Evolutionary conservation across 2,329 filamentous ascomycete species (phyloP).

Genomic region (Beauveria brongniartii): DNA sequence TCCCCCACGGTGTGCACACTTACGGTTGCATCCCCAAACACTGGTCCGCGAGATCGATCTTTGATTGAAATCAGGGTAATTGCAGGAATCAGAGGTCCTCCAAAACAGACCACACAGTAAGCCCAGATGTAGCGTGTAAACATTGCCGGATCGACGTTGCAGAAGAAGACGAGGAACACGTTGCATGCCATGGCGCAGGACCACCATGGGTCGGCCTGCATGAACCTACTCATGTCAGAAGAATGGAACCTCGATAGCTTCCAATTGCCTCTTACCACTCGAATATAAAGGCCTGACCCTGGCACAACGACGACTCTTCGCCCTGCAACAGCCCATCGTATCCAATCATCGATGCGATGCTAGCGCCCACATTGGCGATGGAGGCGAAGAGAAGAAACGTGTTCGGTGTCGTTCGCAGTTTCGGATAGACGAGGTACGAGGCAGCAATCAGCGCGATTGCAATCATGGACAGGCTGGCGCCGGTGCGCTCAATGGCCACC

Average conservation of each 20-base stretch:
- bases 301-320: constrained; percentile 49
- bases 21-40: constrained; percentile 51
- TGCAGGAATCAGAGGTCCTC: constrained; percentile 58
- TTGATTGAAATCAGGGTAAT: constrained; percentile 55
- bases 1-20: constrained; percentile 17
- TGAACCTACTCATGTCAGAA: constrained; percentile 47
- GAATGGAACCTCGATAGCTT: background rate
- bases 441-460: constrained; percentile 42
- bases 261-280: constrained; percentile 47
- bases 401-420: constrained; percentile 48
- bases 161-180: constrained; percentile 62
- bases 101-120: constrained; percentile 63
- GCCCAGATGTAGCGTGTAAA: constrained; percentile 63
- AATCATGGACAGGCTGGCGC: constrained; percentile 44
- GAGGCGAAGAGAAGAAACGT: constrained; percentile 35
- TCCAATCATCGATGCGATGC: constrained; percentile 61
- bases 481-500: constrained; percentile 43
- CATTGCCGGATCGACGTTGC: constrained; percentile 48
- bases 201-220: constrained; percentile 69
- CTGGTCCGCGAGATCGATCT: constrained; percentile 26
- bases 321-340: constrained; percentile 53
- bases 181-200: constrained; percentile 76
- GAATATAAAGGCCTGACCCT: constrained; percentile 51
- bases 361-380: constrained; percentile 41
- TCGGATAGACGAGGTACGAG: constrained; percentile 41